phyloP scores from a whole-genome alignment of 208 protist genomes.

The Wallacemonas sp. region DNA sequence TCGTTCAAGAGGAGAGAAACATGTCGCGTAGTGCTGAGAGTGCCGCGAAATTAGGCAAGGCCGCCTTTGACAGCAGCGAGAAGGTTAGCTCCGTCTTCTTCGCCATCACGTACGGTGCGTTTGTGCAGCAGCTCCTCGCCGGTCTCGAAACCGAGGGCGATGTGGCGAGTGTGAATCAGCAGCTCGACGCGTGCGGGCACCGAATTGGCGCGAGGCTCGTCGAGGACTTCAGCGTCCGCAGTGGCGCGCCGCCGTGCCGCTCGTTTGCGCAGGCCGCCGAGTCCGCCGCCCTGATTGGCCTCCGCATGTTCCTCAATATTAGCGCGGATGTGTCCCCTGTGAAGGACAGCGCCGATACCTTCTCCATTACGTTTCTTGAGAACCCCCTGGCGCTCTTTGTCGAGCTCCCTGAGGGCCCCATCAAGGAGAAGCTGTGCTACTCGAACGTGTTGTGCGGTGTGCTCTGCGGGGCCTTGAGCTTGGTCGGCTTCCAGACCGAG shows the following conservation, averaged over 20 bases:
- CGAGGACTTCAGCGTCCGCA: slow-evolving; percentile 96
- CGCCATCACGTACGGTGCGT: slow-evolving; percentile 96
- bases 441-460: slow-evolving; percentile 98
- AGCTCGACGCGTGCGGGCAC: slow-evolving; percentile 97
- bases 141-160: slow-evolving; percentile 92
- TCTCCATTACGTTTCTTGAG: slow-evolving; percentile 93
- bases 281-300: slow-evolving; percentile 92
- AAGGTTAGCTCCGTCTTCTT: slow-evolving; percentile 97
- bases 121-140: slow-evolving; percentile 96
- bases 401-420: slow-evolving; percentile 94
- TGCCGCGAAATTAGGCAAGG: slow-evolving; percentile 60
- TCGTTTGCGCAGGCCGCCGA: slow-evolving; percentile 95
- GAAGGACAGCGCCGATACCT: slow-evolving; percentile 78
- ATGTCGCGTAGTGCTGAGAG: slow-evolving; percentile 13
- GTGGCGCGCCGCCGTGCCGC: slow-evolving; percentile 74
- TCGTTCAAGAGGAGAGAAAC: neutral
- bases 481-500: slow-evolving; percentile 91
- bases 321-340: slow-evolving; percentile 84
- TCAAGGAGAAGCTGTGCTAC: slow-evolving; percentile 90
- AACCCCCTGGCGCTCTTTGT: slow-evolving; percentile 97
- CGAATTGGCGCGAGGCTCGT: slow-evolving; percentile 96
- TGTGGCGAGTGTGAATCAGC: slow-evolving; percentile 94
- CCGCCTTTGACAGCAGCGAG: slow-evolving; percentile 62
- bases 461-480: slow-evolving; percentile 94
- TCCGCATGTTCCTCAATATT: slow-evolving; percentile 97